Evolutionary conservation across 2,329 filamentous ascomycete species (phyloP), one percentile per base, ranked within the genome.

Genomic region (Fusarium nematophilum): DNA sequence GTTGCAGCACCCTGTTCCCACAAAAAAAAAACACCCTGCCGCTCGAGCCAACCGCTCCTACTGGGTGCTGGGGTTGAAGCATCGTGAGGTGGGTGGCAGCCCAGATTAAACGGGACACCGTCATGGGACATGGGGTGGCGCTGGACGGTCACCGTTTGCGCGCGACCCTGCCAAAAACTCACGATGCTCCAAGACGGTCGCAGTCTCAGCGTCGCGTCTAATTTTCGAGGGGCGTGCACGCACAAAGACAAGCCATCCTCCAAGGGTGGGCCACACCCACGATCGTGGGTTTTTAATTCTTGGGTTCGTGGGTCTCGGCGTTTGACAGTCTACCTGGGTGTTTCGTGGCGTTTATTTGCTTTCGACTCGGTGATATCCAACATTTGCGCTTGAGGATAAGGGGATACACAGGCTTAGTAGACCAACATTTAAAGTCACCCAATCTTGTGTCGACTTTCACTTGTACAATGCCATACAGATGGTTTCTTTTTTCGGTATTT

Each of bases 91-190:
- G n/a, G 21, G 27, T 53, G 55, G 47, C 54, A 48, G 43, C 39
- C n/a, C n/a, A n/a, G n/a, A n/a, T n/a, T n/a, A 31, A 30, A 62
- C 63, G 48, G 59, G 59, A 54, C 54, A 63, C 59, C 59, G 59
- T 62, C 54, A n/a, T n/a, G n/a, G n/a, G n/a, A n/a, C n/a, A n/a
- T 47, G 27, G 25, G 17, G 44, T 50, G 49, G 50, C 44, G 33
- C 46, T 33, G 46, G 47, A 58, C 59, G 54, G 54, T 48, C 59
- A 63, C 59, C 59, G 54, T 62, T 63, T 55, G 26, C 47, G n/a
- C n/a, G n/a, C n/a, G n/a, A n/a, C 38, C 38, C 53, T 30, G 31
- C 21, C 44, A 48, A 62, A 36, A 46, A 43, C 49, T 62, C 59
- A 56, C 54, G 49, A 62, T 62, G 30, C 30, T 43, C 14, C 31